phyloP scores from a whole-genome alignment of 2,329 filamentous ascomycete species.

The Ophiostoma sp. region DNA sequence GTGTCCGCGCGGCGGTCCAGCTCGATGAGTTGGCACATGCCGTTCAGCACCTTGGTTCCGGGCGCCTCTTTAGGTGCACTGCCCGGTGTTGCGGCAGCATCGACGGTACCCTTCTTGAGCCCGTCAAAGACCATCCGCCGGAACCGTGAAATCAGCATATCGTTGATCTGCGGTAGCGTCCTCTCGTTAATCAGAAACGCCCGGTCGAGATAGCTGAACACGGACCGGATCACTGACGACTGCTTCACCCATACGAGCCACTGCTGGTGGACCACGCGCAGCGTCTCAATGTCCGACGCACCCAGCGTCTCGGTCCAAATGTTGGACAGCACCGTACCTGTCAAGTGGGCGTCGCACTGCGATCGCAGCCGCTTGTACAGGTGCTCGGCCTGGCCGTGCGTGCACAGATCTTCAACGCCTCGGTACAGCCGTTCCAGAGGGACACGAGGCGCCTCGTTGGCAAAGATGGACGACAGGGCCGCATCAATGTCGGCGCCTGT shows the following conservation, averaged over 20 bases:
- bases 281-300: conserved; percentile 59
- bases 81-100: not conserved
- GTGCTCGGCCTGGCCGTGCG: conserved; percentile 68
- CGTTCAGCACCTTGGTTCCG: conserved; percentile 47
- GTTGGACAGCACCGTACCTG: conserved; percentile 56
- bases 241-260: conserved; percentile 82
- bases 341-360: conserved; percentile 68
- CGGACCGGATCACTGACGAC: conserved; percentile 76
- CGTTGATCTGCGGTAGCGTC: conserved; percentile 70
- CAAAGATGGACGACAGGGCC: conserved; percentile 74
- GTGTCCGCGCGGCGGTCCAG: conserved; percentile 63
- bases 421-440: conserved; percentile 90
- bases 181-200: conserved; percentile 79
- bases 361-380: conserved; percentile 67
- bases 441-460: conserved; percentile 58
- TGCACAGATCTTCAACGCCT: conserved; percentile 87
- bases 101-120: not conserved
- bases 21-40: conserved; percentile 74
- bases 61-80: conserved; percentile 32
- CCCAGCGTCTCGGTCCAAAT: conserved; percentile 54
- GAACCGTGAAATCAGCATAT: conserved; percentile 77
- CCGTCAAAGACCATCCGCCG: conserved; percentile 55
- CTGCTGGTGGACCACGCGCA: conserved; percentile 55
- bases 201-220: conserved; percentile 93
- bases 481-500: conserved; percentile 72